Conservation (phyloP, 257 asterid species). For the Schizonepeta tenuifolia region DNA sequence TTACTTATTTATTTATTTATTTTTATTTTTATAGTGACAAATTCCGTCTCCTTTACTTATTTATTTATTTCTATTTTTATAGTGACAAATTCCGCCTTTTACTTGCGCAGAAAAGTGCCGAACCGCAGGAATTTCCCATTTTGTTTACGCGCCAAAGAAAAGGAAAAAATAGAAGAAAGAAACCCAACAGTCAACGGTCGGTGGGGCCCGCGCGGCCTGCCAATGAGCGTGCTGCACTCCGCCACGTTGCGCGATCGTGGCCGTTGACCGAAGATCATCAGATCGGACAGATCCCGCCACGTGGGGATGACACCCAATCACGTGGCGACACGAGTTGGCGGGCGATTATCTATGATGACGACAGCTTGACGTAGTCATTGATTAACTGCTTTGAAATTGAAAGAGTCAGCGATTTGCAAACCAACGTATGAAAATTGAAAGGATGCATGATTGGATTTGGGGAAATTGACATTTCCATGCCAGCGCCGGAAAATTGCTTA, state of each 20-base stretch:
- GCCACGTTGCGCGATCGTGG: conserved; percentile 30
- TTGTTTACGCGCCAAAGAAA: conserved; percentile 14
- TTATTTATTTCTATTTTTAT: too few species aligned
- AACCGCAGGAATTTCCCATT: conserved; percentile 6
- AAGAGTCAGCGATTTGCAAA: conserved; percentile 33
- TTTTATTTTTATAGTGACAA: not conserved
- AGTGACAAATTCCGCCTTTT: not conserved
- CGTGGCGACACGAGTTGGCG: conserved; percentile 14
- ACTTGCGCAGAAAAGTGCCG: not conserved
- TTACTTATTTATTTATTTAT: too few species aligned
- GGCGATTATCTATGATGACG: not conserved
- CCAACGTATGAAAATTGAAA: conserved; percentile 16
- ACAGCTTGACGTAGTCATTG: conserved; percentile 26
- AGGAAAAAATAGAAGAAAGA: not conserved
- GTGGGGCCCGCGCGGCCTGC: conserved; percentile 10
- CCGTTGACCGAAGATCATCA: conserved; percentile 17
- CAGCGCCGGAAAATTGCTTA: conserved; percentile 26
- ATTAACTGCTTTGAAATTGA: not conserved
- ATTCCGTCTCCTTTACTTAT: not conserved
- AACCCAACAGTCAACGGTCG: conserved; percentile 12
- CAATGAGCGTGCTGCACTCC: not conserved
- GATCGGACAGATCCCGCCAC: not conserved
- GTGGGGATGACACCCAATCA: conserved; percentile 14
- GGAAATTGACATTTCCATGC: conserved; percentile 15
- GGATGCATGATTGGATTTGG: not conserved